Evolutionary conservation across 179 eudicot species (phyloP), one percentile per base, ranked within the genome.

Genomic region (Corrigiola litoralis): DNA sequence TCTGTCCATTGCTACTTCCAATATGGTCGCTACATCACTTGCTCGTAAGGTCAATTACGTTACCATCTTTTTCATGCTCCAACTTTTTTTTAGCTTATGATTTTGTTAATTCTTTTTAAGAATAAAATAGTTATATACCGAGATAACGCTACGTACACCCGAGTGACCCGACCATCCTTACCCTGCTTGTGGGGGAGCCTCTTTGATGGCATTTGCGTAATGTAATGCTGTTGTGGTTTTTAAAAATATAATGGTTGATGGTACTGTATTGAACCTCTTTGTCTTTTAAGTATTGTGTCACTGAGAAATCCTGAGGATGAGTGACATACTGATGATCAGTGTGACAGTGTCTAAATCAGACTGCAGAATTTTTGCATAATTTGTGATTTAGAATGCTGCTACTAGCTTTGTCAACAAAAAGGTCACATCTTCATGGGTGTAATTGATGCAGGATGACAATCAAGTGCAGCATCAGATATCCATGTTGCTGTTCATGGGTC

Each of bases 391-490:
- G n/a, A 11, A 9, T 44, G 47, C 11, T 17, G 44, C 33, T 16
- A n/a, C 4, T 13, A 65, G 16, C 16, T 13, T 31, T 42, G 33
- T 37, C 36, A 52, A 18, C 17, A 29, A n/a, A n/a, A n/a, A 46
- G 31, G n/a, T 62, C 27, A 16, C 0, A 28, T 48, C 4, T 31
- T 29, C 6, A 52, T 57, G 73, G 47, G 44, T 57, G 61, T 20
- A 53, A 58, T 46, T 75, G 46, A 38, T 65, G 80, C 92, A 90
- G 99, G 89, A 83, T 74, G 87, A 84, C 76, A 77, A 75, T 41
- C 82, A 79, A 83, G 97, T 86, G 72, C 97, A 90, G 77, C 97
- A 87, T 77, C 94, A 87, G 71, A 87, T 94, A 80, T 94, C 99
- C 23, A 79, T 78, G 58, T 83, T 90, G 86, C 75, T 94, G 66